phyloP scores from a whole-genome alignment of 805 yeast species.

The Candida succiphila region DNA sequence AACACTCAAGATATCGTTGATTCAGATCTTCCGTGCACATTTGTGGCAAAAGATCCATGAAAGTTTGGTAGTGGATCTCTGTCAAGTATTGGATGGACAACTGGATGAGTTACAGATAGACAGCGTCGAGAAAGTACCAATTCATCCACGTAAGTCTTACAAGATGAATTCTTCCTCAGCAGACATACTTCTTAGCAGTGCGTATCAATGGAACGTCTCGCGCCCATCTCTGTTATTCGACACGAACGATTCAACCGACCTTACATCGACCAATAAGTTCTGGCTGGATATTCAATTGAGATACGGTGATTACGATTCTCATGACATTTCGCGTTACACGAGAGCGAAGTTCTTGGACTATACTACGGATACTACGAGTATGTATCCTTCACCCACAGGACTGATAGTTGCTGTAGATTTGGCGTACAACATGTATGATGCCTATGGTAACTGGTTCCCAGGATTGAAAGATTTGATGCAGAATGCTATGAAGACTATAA shows the following conservation, averaged over 20 bases:
- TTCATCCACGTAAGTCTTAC: conserved; percentile 95
- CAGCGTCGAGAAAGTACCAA: conserved; percentile 79
- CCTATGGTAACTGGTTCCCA: conserved; percentile 96
- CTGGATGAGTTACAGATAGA: conserved; percentile 76
- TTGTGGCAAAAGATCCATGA: conserved; percentile 99
- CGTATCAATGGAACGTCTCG: conserved; percentile 74
- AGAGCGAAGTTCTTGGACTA: conserved; percentile 90
- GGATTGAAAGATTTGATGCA: conserved; percentile 86
- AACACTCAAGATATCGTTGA: conserved; percentile 86
- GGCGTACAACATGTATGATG: conserved; percentile 93
- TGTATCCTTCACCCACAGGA: conserved; percentile 92
- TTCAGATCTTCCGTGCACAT: conserved; percentile 96
- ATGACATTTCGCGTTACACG: conserved; percentile 89
- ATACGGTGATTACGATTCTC: conserved; percentile 97
- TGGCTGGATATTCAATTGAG: conserved; percentile 95
- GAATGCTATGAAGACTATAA: conserved; percentile 84
- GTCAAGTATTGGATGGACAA: conserved; percentile 86
- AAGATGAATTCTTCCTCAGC: conserved; percentile 96
- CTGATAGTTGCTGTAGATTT: conserved; percentile 82
- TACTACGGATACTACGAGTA: conserved; percentile 74
- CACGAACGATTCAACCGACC: conserved; percentile 51
- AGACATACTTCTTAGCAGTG: conserved; percentile 69
- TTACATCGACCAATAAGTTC: conserved; percentile 54
- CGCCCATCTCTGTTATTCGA: conserved; percentile 75
- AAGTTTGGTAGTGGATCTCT: conserved; percentile 83